Conservation (phyloP, 140 eudicot species). For the Anethum foeniculum region DNA sequence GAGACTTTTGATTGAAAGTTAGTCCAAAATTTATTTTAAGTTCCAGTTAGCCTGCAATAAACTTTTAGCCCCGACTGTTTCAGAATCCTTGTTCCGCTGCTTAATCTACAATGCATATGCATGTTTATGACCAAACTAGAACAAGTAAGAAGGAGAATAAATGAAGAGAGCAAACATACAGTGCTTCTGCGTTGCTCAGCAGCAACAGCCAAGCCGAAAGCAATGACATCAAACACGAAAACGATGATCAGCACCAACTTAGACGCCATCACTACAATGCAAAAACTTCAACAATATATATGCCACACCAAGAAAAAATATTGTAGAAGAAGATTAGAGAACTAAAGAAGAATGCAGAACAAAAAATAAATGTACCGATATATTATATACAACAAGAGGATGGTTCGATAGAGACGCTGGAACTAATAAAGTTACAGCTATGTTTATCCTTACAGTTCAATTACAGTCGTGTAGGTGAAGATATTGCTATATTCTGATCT, state of each 20-base stretch:
- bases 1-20: no score
- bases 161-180: slow-evolving; percentile 25
- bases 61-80: neutral
- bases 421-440: neutral
- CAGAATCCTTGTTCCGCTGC: neutral
- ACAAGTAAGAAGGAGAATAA: neutral
- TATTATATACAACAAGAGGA: neutral
- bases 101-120: no score
- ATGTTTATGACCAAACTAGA: neutral
- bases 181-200: slow-evolving; percentile 91
- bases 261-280: slow-evolving; percentile 66
- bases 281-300: neutral
- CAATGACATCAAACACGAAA: slow-evolving; percentile 51
- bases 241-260: slow-evolving; percentile 39
- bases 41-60: neutral
- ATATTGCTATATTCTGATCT: neutral
- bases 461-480: neutral
- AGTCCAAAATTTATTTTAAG: no score
- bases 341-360: no score
- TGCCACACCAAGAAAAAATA: no score
- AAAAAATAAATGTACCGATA: neutral
- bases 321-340: no score
- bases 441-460: neutral
- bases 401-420: neutral
- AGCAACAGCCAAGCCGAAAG: slow-evolving; percentile 85